Evolutionary conservation across 805 yeast genomes (phyloP), one percentile per base, ranked within the genome.

Genomic region (Hanseniaspora pseudoguilliermondii): DNA sequence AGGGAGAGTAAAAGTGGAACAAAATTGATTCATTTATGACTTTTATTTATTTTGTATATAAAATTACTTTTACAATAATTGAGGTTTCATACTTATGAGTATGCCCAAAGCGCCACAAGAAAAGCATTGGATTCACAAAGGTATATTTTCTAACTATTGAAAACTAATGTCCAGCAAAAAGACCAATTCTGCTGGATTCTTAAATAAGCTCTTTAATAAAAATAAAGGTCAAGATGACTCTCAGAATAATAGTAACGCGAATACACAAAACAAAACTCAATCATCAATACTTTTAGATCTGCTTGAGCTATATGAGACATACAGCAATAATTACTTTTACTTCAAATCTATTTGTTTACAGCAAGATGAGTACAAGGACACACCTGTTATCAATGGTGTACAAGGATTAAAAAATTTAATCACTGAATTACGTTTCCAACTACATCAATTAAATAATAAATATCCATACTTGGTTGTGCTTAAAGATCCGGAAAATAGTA

Each of bases 401-500:
- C 78, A 76, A 58, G 90, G 90, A 2, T 84, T 91, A 90, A 83
- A 81, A 60, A 72, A 81, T 2, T 67, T 85, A n/a, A 86, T 82
- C 59, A 80, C 85, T 1, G 75, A 78, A 49, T 73, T 82, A 2
- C 72, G 79, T 49, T 78, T 72, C 63, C 79, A 79, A 61, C 67
- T 83, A 44, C 86, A 82, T 21, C 58, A 65, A 54, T 60, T 84
- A 61, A 75, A 83, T 63, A 69, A 77, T 54, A 66, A 66, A 58
- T 65, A 64, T 63, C 64, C 64, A 34, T 58, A 68, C 60, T 25
- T 52, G 6, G 44, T 43, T 18, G 38, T 59, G 57, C 47, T 64
- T 63, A 67, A 58, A 58, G 66, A 62, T 60, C 46, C 59, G 7
- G 48, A 57, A n/a, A 39, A 41, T 10, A 52, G 54, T 21, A 46